Evolutionary conservation across 106 monocot species (phyloP).

Genomic region (Acorus gramineus): DNA sequence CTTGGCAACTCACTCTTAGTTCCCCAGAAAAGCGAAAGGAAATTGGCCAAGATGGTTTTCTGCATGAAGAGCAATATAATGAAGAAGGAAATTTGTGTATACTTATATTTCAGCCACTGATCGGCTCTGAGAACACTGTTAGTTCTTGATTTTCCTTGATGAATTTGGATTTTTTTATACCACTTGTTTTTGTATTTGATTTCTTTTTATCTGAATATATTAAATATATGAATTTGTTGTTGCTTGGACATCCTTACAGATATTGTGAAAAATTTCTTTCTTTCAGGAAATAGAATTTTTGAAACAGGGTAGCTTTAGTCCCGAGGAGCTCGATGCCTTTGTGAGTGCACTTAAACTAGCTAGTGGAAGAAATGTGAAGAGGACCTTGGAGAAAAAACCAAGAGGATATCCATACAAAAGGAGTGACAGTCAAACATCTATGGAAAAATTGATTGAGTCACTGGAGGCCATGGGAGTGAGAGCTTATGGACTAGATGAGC

Average conservation of each 20-base stretch:
- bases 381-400: slow-evolving; percentile 21
- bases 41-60: slow-evolving; percentile 4
- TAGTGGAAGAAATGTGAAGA: slow-evolving; percentile 29
- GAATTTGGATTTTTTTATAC: no score
- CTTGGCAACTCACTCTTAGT: slow-evolving; percentile 75
- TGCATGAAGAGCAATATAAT: slow-evolving; percentile 8
- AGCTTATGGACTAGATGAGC: slow-evolving; percentile 73
- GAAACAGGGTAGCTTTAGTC: slow-evolving; percentile 62
- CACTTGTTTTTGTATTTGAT: no score
- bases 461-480: slow-evolving; percentile 92
- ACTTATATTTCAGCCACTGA: slow-evolving; percentile 70
- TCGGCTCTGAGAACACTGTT: slow-evolving; percentile 61
- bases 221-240: no score
- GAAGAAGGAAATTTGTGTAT: slow-evolving; percentile 53
- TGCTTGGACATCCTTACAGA: neutral
- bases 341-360: slow-evolving; percentile 56
- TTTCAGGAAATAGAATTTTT: slow-evolving; percentile 89
- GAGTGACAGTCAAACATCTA: slow-evolving; percentile 20
- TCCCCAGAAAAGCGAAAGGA: slow-evolving; percentile 27
- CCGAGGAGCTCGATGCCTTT: slow-evolving; percentile 74
- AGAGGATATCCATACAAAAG: slow-evolving; percentile 21
- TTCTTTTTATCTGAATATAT: no score
- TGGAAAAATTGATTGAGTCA: slow-evolving; percentile 53
- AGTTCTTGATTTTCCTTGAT: slow-evolving; percentile 16
- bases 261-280: neutral